These are phyloP conservation scores for Plectosphaerella plurivora DNA, from an alignment of 2,329 filamentous ascomycete genomes.

Conservation along the genomic window DNA sequence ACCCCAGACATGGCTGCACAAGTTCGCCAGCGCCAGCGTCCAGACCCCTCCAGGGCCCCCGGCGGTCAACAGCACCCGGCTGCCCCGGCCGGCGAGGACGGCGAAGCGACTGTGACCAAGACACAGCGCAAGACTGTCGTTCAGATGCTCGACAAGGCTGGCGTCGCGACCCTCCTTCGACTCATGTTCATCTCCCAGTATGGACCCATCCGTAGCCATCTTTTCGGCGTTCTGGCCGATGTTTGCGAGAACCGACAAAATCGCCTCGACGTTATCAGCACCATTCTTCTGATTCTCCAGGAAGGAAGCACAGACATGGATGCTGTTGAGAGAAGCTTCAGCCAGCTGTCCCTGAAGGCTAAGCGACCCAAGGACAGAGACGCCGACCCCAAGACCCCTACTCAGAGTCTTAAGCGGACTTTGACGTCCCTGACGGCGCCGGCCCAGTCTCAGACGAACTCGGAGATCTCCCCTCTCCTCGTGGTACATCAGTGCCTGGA, in stretches of 20 bases:
- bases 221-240: constrained; percentile 84
- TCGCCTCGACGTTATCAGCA: constrained; percentile 87
- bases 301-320: constrained; percentile 91
- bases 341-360: constrained; percentile 85
- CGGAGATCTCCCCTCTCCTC: constrained; percentile 88
- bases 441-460: constrained; percentile 54
- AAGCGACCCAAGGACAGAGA: constrained; percentile 69
- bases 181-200: constrained; percentile 97
- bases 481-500: constrained; percentile 94
- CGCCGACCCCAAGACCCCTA: constrained; percentile 68
- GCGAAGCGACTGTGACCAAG: constrained; percentile 53
- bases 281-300: constrained; percentile 87
- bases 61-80: constrained; percentile 13
- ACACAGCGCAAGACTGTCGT: constrained; percentile 75
- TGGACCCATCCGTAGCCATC: constrained; percentile 74
- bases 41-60: constrained; percentile 18
- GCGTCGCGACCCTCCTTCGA: constrained; percentile 92
- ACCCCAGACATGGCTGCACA: constrained; percentile 84
- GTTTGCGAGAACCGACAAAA: constrained; percentile 97
- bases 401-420: constrained; percentile 72
- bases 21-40: constrained; percentile 49
- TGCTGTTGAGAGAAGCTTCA: constrained; percentile 92
- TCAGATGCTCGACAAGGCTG: constrained; percentile 95
- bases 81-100: constrained; percentile 17
- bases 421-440: constrained; percentile 52